Percentiles rank a stretch among this genome's conserved stretches.
These are phyloP conservation scores for Plantago elongata DNA, from an alignment of 257 asterid species.

Conservation along the genomic window DNA sequence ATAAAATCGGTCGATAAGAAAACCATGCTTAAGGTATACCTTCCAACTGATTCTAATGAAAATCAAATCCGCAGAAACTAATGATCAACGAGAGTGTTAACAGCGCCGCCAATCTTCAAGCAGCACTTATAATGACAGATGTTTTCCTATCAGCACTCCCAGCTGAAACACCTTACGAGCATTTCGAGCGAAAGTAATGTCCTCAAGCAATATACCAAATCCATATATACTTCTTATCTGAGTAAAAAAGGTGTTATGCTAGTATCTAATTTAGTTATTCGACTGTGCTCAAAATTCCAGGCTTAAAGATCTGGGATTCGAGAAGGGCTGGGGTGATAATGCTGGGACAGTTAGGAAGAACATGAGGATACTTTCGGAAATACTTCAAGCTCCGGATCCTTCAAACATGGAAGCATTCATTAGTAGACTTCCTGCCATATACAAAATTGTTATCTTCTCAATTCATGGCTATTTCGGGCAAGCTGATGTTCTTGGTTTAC, in stretches of 20 bases:
- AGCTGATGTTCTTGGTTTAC: slow-evolving; percentile 80
- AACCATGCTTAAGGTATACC: too few species aligned
- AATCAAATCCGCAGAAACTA: slow-evolving; percentile 47
- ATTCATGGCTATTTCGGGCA: slow-evolving; percentile 89
- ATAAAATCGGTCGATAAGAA: background rate
- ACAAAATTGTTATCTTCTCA: slow-evolving; percentile 66
- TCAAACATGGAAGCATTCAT: slow-evolving; percentile 45
- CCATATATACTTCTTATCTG: background rate
- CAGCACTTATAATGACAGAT: slow-evolving; percentile 48
- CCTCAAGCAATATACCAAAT: background rate
- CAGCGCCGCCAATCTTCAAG: slow-evolving; percentile 53
- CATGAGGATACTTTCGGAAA: slow-evolving; percentile 64
- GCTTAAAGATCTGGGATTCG: slow-evolving; percentile 73
- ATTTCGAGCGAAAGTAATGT: slow-evolving; percentile 52
- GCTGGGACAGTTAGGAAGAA: slow-evolving; percentile 62
- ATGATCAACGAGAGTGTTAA: slow-evolving; percentile 63
- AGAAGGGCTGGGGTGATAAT: slow-evolving; percentile 75
- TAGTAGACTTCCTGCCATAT: slow-evolving; percentile 56
- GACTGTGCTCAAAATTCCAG: slow-evolving; percentile 25
- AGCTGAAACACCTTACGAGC: slow-evolving; percentile 51
- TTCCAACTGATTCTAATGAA: background rate
- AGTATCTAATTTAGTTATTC: background rate
- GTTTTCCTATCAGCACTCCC: slow-evolving; percentile 49
- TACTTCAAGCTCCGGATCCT: slow-evolving; percentile 79
- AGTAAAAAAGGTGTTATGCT: background rate